Base-by-base conservation (phyloP, 306 rosid species). In the Acacia crassicarpa region DNA sequence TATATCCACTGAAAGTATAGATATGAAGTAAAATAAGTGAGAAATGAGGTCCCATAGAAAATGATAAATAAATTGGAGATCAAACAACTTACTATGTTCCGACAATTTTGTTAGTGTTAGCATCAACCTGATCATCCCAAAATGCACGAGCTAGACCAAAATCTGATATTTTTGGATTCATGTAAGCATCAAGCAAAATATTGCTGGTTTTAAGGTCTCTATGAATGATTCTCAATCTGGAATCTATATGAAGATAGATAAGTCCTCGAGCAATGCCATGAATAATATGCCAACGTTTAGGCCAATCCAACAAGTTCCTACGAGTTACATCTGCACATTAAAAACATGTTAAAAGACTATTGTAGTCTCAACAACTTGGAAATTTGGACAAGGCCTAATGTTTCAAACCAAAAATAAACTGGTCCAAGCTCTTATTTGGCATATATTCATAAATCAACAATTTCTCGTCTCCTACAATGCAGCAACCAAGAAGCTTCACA, bases 171-270 rank as follows among this genome's bases (percentile, higher is more conserved):
- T 86, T 85, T 6, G 90, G 87, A 22, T 84, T 84, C 89, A 91
- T 48, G 30, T 84, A 71, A 7, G 20, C 7, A 54, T 91, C 91
- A 16, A 89, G 84, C 14, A 91, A 49, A 44, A 91, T 49, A 58
- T 91, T 89, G 63, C 92, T 84, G 0, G 88, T 72, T 75, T 91
- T 91, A 4, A 89, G 83, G 48, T 91, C 91, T 45, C 91, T 83
- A 44, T 91, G 92, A 30, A 91, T 85, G 6, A 87, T 91, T 70
- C 88, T 85, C 4, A 88, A 76, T n/a, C 90, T 81, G 12, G 89
- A 90, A 78, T 90, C 89, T 79, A 83, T 82, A 14, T 90, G 90
- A 77, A 90, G 90, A 79, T 88, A 90, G 0, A 90, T 59, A 61
- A 86, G 76, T 1, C 89, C 90, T 78, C 81, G 73, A 49, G 88